These are phyloP conservation scores for Diaporthe australafricana DNA, from an alignment of 2,329 filamentous ascomycete species.

Conservation along the genomic window DNA sequence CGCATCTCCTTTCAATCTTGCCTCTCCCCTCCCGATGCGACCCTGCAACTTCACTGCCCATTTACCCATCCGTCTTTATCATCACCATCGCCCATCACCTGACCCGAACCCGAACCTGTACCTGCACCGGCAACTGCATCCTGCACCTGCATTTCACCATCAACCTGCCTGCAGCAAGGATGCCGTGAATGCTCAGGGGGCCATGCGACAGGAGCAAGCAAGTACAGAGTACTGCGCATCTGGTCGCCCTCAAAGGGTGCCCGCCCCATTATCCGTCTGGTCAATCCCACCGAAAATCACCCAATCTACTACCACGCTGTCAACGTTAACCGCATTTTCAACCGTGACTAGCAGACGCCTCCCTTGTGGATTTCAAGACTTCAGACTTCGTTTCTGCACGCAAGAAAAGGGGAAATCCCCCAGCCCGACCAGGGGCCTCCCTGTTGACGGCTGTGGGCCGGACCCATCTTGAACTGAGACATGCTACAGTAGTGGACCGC, in stretches of 20 bases:
- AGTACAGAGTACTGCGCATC: too few species aligned
- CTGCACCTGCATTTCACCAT: neutral
- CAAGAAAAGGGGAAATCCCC: conserved; percentile 22
- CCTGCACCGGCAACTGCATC: neutral
- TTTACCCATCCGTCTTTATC: conserved; percentile 8
- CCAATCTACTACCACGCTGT: neutral
- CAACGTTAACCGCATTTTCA: neutral
- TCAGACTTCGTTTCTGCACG: conserved; percentile 14
- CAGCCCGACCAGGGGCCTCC: conserved; percentile 17
- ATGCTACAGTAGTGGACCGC: conserved; percentile 23
- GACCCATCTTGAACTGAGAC: conserved; percentile 20
- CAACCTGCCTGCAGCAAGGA: neutral
- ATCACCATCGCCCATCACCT: conserved; percentile 17
- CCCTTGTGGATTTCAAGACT: conserved; percentile 12
- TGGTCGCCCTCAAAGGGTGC: too few species aligned
- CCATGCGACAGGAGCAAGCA: too few species aligned
- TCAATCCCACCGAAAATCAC: neutral
- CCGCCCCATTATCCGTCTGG: neutral
- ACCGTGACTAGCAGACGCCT: conserved; percentile 23
- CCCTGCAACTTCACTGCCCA: conserved; percentile 12
- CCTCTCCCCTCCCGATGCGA: conserved; percentile 25
- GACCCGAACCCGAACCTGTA: conserved; percentile 3
- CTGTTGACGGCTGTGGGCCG: conserved; percentile 19
- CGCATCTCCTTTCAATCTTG: conserved; percentile 28
- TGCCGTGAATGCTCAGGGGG: neutral